Base-by-base conservation (phyloP, 2,329 filamentous ascomycete species). In the Aureobasidium sp. region DNA sequence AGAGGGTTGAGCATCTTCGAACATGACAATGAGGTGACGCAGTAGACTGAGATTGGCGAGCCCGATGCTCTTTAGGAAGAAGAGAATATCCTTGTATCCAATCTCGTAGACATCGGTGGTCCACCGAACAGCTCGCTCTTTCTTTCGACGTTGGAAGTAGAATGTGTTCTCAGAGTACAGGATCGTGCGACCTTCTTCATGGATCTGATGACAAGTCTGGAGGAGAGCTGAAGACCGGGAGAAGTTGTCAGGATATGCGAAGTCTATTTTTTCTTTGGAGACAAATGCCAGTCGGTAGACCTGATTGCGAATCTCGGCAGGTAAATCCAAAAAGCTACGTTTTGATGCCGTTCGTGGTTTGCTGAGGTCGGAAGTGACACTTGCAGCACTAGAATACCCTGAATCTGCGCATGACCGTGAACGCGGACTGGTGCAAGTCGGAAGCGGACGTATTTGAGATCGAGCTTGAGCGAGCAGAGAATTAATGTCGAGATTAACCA, bases 91-190 rank as follows among this genome's bases (percentile, higher is more conserved):
- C 45, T 69, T 69, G 62, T 74, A 78, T 35, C 74, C 75, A 30
- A 77, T 67, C 59, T 76, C 74, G 53, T 68, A 71, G 54, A 68
- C 71, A 16, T 67, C 60, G 2, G 62, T 57, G 30, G 67, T 66
- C 64, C 69, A 63, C 12, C 64, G 62, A 21, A 59, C 59, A 12
- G 59, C 59, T 6, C 72, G 69, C 3, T 60, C 66, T n/a, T 57
- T 57, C 40, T 56, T 58, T 52, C 66, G 69, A 32, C 70, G 69
- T 35, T 66, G 63, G 56, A 78, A 74, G 34, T 64, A 57, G 62
- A 78, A 78, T 2, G 61, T 64, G 57, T 78, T 77, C 57, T 75
- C 70, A n/a, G 71, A 68, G 56, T 79, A 79, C 0, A 79, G 64
- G 32, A 78, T 67, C 25, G 64, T 70, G 37, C 71, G 68, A 19